Conservation (phyloP, 805 yeast genomes). For the Blastobotrys attinorum region DNA sequence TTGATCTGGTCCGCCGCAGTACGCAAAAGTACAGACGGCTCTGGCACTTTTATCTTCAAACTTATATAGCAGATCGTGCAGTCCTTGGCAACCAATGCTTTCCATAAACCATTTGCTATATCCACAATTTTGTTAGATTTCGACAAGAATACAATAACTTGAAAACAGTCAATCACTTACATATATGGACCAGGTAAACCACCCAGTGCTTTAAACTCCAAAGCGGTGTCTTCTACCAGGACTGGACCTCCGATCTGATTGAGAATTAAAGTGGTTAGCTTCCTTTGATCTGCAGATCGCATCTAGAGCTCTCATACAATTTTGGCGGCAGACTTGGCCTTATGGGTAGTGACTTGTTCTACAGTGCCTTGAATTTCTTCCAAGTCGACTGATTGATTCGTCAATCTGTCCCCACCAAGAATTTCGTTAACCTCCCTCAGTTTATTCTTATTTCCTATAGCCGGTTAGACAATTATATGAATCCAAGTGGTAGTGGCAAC, state of each 20-base stretch:
- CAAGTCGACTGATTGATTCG: slow-evolving; percentile 64
- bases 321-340: slow-evolving; percentile 66
- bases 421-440: slow-evolving; percentile 77
- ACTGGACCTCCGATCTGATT: slow-evolving; percentile 63
- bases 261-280: not conserved
- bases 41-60: slow-evolving; percentile 79
- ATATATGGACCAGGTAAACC: slow-evolving; percentile 91
- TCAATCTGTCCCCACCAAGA: slow-evolving; percentile 39
- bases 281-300: no score
- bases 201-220: slow-evolving; percentile 72
- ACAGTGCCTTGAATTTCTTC: slow-evolving; percentile 89
- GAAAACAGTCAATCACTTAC: slow-evolving; percentile 17
- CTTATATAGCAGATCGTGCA: slow-evolving; percentile 68
- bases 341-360: slow-evolving; percentile 71
- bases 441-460: slow-evolving; percentile 85
- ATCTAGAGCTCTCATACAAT: slow-evolving; percentile 27
- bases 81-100: slow-evolving; percentile 64
- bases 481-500: not conserved
- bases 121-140: not conserved
- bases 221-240: slow-evolving; percentile 90
- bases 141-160: not conserved
- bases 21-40: slow-evolving; percentile 91
- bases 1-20: slow-evolving; percentile 69
- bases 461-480: slow-evolving; percentile 40
- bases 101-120: slow-evolving; percentile 75